A percentile compares a stretch with the other conserved stretches of the same genome.
These are phyloP conservation scores for Fusarium multiceps DNA, from an alignment of 2,329 filamentous ascomycete genomes.

Conservation along the genomic window DNA sequence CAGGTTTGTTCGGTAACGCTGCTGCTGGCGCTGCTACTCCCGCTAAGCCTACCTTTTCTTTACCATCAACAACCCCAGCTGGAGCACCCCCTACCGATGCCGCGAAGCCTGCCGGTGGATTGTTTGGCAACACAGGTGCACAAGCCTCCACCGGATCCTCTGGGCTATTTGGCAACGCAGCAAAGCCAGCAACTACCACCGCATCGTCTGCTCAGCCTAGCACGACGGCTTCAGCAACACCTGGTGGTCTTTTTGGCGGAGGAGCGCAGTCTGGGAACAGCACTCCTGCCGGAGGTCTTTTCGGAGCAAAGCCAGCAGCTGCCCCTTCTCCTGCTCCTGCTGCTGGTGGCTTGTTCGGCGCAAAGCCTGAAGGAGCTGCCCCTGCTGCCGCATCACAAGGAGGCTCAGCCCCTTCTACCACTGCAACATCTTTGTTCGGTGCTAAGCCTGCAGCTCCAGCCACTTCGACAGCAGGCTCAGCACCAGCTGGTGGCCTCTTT, in stretches of 20 bases:
- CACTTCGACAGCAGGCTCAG: slow-evolving; percentile 47
- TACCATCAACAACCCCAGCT: slow-evolving; percentile 66
- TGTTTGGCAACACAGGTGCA: slow-evolving; percentile 42
- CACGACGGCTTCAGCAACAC: slow-evolving; percentile 34
- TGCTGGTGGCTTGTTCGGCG: slow-evolving; percentile 41
- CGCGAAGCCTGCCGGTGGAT: slow-evolving; percentile 43
- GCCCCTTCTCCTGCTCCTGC: slow-evolving; percentile 42
- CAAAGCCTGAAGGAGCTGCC: slow-evolving; percentile 43
- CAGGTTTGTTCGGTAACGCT: slow-evolving; percentile 48
- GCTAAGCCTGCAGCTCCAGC: slow-evolving; percentile 54
- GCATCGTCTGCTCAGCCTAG: slow-evolving; percentile 29
- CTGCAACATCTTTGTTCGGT: slow-evolving; percentile 53
- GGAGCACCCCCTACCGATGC: slow-evolving; percentile 62
- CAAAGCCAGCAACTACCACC: slow-evolving; percentile 45
- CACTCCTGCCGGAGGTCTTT: slow-evolving; percentile 49
- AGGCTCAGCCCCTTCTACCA: slow-evolving; percentile 36
- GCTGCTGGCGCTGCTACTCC: slow-evolving; percentile 50
- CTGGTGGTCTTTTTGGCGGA: slow-evolving; percentile 50
- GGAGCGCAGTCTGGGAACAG: slow-evolving; percentile 48
- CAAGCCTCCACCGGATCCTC: slow-evolving; percentile 38
- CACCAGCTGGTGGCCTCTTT: slow-evolving; percentile 53
- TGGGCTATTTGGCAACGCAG: slow-evolving; percentile 46
- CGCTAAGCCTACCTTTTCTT: slow-evolving; percentile 60
- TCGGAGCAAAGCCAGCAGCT: slow-evolving; percentile 48
- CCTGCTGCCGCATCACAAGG: slow-evolving; percentile 29